A percentile compares a stretch with the other conserved stretches of the same genome.
These are phyloP conservation scores for Hortaea werneckii DNA, from an alignment of 2,329 filamentous ascomycete species.

Conservation along the genomic window DNA sequence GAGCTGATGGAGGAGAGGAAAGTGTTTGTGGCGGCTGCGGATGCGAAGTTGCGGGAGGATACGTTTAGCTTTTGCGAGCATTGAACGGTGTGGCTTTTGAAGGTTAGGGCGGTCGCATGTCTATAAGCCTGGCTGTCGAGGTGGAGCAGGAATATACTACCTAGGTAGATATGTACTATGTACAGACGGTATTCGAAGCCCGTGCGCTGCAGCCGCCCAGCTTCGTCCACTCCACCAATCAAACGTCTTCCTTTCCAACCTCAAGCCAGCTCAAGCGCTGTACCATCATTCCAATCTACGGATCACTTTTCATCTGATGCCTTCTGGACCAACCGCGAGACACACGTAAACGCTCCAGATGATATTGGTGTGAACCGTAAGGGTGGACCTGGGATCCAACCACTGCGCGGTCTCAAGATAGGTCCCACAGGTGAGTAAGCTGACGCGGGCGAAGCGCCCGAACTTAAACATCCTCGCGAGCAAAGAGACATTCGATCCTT, in stretches of 20 bases:
- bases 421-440: neutral
- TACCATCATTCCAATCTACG: neutral
- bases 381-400: neutral
- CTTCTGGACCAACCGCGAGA: no score
- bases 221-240: neutral
- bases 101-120: no score
- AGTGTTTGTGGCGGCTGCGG: neutral
- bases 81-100: conserved; percentile 7
- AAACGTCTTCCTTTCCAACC: neutral
- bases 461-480: no score
- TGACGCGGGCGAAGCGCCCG: no score
- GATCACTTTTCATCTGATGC: no score
- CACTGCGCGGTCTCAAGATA: neutral
- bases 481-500: no score
- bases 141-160: no score
- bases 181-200: no score
- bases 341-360: no score
- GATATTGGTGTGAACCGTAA: no score
- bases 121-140: no score
- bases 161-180: no score
- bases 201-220: neutral
- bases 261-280: neutral
- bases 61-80: conserved; percentile 23
- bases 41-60: conserved; percentile 8
- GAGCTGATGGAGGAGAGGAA: conserved; percentile 21